Evolutionary conservation across 495 filamentous ascomycete genomes (phyloP).

Genomic region (Talaromyces borbonicus): DNA sequence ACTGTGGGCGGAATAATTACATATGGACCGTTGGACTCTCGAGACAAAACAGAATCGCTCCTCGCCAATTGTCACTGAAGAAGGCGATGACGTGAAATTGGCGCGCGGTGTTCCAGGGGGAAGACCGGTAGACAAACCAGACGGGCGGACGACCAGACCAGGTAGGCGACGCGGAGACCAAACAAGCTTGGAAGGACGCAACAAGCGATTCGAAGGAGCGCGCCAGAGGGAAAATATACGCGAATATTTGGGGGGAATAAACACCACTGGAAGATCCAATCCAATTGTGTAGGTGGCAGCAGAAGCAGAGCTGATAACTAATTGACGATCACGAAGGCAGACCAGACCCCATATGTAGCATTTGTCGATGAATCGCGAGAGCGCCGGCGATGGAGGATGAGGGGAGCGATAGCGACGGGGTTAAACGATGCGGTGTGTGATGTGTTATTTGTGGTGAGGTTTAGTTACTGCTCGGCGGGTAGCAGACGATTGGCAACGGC

Average conservation of each 20-base stretch:
- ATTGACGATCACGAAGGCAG: no score
- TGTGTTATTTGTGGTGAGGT: no score
- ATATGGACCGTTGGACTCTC: no score
- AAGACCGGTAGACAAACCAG: constrained; percentile 11
- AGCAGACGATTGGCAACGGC: constrained; percentile 14
- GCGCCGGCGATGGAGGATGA: no score
- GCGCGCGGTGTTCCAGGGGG: constrained; percentile 8
- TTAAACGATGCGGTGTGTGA: constrained; percentile 10
- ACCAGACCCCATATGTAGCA: no score
- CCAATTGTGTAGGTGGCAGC: no score
- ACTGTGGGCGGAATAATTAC: no score
- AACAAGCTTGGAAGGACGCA: constrained; percentile 18
- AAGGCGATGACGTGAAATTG: not conserved
- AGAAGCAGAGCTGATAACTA: constrained; percentile 14
- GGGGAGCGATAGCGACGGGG: not conserved
- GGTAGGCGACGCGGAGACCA: constrained; percentile 1
- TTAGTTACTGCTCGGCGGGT: constrained; percentile 17
- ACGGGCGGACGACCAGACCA: constrained; percentile 1
- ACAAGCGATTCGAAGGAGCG: constrained; percentile 15
- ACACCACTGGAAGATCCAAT: no score
- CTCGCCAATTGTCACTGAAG: not conserved
- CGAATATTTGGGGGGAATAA: no score
- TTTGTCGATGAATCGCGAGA: no score
- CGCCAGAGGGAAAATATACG: constrained; percentile 11
- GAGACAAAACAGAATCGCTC: no score